Conservation (phyloP, 2,329 filamentous ascomycete species). For the Ophiocordyceps camponoti-rufipedis region DNA sequence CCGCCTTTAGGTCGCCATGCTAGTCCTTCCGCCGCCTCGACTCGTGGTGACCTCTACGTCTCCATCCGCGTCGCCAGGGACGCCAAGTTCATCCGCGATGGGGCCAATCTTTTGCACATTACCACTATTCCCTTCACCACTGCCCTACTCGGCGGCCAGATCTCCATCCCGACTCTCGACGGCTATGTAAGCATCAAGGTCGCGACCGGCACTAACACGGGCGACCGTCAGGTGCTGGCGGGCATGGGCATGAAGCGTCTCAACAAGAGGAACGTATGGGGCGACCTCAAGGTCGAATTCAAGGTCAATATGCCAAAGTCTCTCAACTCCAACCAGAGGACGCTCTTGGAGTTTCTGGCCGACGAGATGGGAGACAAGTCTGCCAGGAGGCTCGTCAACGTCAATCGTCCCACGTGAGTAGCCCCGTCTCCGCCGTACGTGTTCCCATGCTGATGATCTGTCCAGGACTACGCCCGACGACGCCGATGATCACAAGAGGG, state of each 20-base stretch:
- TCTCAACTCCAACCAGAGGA: constrained; percentile 75
- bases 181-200: constrained; percentile 83
- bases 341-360: constrained; percentile 85
- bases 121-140: constrained; percentile 84
- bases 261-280: constrained; percentile 44
- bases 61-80: constrained; percentile 80
- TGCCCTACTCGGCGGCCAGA: constrained; percentile 78
- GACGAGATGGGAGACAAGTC: constrained; percentile 91
- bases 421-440: background rate
- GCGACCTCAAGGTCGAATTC: constrained; percentile 88
- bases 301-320: constrained; percentile 92
- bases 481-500: constrained; percentile 47
- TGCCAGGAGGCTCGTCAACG: constrained; percentile 83
- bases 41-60: constrained; percentile 79
- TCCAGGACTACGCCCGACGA: constrained; percentile 1
- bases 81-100: constrained; percentile 70
- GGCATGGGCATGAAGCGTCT: constrained; percentile 93
- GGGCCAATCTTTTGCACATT: constrained; percentile 84
- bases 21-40: constrained; percentile 42
- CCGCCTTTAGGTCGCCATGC: constrained; percentile 55
- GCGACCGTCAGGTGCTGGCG: constrained; percentile 72
- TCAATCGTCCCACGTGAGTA: constrained; percentile 22
- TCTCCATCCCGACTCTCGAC: constrained; percentile 76
- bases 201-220: constrained; percentile 76
- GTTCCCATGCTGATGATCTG: background rate